A percentile compares a stretch with the other conserved stretches of the same genome.
These are phyloP conservation scores for Podospora pseudoanserina DNA, from an alignment of 495 filamentous ascomycete genomes.

Conservation along the genomic window DNA sequence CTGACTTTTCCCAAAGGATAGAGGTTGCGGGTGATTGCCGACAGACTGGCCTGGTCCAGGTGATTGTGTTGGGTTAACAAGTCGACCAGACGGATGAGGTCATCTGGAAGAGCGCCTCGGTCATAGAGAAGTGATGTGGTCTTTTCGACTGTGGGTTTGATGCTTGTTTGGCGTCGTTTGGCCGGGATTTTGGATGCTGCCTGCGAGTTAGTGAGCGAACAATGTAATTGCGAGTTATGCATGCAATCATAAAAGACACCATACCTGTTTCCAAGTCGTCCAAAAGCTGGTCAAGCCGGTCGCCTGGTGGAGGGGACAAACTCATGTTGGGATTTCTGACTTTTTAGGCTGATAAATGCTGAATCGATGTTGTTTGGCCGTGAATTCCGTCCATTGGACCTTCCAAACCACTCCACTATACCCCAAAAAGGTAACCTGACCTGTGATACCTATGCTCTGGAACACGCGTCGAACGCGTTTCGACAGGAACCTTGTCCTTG, in stretches of 20 bases:
- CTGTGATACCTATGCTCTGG: not conserved
- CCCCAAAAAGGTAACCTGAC: not conserved
- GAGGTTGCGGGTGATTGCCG: slow-evolving; percentile 64
- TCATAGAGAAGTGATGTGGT: slow-evolving; percentile 56
- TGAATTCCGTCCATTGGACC: not conserved
- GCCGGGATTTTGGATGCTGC: slow-evolving; percentile 50
- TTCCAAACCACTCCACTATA: not conserved
- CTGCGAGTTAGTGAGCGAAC: slow-evolving; percentile 15
- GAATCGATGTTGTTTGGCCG: no score
- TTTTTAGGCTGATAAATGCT: not conserved
- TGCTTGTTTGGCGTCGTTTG: slow-evolving; percentile 42
- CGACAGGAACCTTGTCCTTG: no score
- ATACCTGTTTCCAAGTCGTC: slow-evolving; percentile 30
- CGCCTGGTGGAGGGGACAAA: not conserved
- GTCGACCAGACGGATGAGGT: slow-evolving; percentile 61
- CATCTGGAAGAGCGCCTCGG: slow-evolving; percentile 58
- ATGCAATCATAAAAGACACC: not conserved
- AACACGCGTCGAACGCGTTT: not conserved
- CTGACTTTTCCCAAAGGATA: slow-evolving; percentile 66
- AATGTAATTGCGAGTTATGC: not conserved
- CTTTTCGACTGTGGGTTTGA: slow-evolving; percentile 48
- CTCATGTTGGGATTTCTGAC: slow-evolving; percentile 1
- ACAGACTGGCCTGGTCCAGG: slow-evolving; percentile 70
- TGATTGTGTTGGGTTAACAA: slow-evolving; percentile 62
- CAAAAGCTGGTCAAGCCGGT: slow-evolving; percentile 25